Percentiles rank a stretch among this genome's conserved stretches.
These are phyloP conservation scores for Quercus dentata DNA, from an alignment of 306 rosid species.

Conservation along the genomic window DNA sequence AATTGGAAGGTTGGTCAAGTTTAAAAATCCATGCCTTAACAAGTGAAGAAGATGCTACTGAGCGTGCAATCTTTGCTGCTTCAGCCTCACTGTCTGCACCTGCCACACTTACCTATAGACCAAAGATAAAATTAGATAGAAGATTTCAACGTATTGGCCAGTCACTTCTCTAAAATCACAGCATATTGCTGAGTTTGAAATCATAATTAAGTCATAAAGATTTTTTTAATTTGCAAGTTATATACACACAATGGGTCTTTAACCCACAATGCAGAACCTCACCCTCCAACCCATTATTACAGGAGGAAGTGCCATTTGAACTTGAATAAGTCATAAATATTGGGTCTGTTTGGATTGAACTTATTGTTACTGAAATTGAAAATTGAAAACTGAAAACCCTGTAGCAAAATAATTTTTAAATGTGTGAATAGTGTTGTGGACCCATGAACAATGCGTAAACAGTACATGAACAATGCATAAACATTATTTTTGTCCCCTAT, in stretches of 20 bases:
- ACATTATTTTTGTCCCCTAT: too few species aligned
- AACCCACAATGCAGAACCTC: too few species aligned
- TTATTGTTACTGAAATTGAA: too few species aligned
- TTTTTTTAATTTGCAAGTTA: not conserved
- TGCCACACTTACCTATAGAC: constrained; percentile 60
- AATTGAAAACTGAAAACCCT: too few species aligned
- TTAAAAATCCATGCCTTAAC: constrained; percentile 57
- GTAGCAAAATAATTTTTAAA: too few species aligned
- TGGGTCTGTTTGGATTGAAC: too few species aligned
- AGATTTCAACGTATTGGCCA: not conserved
- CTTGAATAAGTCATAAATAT: not conserved
- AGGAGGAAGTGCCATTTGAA: too few species aligned
- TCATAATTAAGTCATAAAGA: not conserved
- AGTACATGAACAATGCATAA: too few species aligned
- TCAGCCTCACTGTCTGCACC: constrained; percentile 80
- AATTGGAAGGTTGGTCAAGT: not conserved
- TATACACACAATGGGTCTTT: too few species aligned
- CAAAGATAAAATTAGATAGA: constrained; percentile 13
- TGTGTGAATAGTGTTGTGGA: too few species aligned
- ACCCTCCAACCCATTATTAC: too few species aligned
- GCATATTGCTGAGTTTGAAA: not conserved
- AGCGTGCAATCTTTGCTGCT: constrained; percentile 90
- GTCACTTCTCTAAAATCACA: constrained; percentile 15
- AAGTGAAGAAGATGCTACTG: constrained; percentile 85
- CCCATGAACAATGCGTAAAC: too few species aligned